Base-by-base conservation (phyloP, 768 basidiomycete species). In the Amylocystis lapponica region DNA sequence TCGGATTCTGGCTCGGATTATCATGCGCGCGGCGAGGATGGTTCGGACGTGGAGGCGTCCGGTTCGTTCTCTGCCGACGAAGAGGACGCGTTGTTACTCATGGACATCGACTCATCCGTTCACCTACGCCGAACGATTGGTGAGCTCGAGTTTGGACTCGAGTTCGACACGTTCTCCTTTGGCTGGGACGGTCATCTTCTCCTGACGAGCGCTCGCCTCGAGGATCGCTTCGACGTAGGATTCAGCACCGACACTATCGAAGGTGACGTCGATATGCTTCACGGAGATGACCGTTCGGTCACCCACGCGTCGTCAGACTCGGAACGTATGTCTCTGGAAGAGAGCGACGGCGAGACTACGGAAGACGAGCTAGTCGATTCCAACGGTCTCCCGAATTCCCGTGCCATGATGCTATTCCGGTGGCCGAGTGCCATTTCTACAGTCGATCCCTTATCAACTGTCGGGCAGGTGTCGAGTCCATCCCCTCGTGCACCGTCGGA, bases 301-400 rank as follows among this genome's bases (percentile, higher is more conserved):
- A 76, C 41, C 68, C n/a, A n/a, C n/a, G n/a, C n/a, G n/a, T n/a
- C n/a, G n/a, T n/a, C n/a, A n/a, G n/a, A n/a, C n/a, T 69, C 44
- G 65, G 74, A 74, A 42, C 68, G 57, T 14, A 37, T 60, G 20
- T 27, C 51, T 3, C 45, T 62, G 23, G 54, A 51, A 27, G 76
- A 72, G 29, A 75, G 67, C 43, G 81, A 78, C 5, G 84, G 86
- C 1, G 83, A 88, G 49, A 86, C 86, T 3, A 89, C 88, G 2
- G 87, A 89, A 56, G 84, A 87, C 49, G 86, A 91, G 48, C 78
- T 89, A 39, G 80, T 89, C n/a, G 85, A 83, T 41, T 74, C 78
- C 8, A 75, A 79, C 47, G 79, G 82, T 43, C 67, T 86, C 5
- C 83, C 81, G 21, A 89, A 86, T 43, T 77, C 78, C n/a, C 78